These are phyloP conservation scores for Phytophthora aleatoria DNA, from an alignment of 352 stramenopile genomes.

Conservation along the genomic window DNA sequence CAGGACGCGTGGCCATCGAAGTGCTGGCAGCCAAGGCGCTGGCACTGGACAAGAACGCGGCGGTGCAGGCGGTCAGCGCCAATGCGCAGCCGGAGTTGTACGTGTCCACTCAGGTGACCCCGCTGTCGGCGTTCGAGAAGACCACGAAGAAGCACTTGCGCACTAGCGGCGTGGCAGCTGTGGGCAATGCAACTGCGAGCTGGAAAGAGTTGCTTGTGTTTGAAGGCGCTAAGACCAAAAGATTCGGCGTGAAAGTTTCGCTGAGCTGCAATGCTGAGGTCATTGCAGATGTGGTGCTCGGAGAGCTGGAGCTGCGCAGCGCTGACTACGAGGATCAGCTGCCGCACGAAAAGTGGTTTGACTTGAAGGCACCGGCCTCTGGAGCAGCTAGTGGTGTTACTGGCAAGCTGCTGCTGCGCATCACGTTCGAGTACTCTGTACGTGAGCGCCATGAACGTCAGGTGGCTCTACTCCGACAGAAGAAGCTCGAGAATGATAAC, in stretches of 20 bases:
- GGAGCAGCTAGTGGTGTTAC: slow-evolving; percentile 21
- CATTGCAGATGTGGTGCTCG: slow-evolving; percentile 72
- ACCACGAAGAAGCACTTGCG: slow-evolving; percentile 71
- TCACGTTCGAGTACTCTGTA: slow-evolving; percentile 67
- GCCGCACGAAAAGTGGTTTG: slow-evolving; percentile 57
- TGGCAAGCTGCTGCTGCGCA: slow-evolving; percentile 56
- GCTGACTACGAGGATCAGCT: slow-evolving; percentile 61
- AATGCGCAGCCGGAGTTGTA: slow-evolving; percentile 50
- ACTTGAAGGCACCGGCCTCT: slow-evolving; percentile 49
- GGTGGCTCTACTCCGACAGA: slow-evolving; percentile 45
- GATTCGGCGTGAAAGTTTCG: slow-evolving; percentile 67
- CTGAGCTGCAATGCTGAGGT: slow-evolving; percentile 61
- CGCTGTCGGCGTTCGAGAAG: slow-evolving; percentile 69
- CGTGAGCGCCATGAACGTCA: slow-evolving; percentile 45
- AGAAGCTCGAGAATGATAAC: slow-evolving; percentile 74
- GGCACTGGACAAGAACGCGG: slow-evolving; percentile 31
- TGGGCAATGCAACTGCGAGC: slow-evolving; percentile 26
- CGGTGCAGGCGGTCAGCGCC: slow-evolving; percentile 31
- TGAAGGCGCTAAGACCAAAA: slow-evolving; percentile 70
- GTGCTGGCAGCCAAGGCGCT: slow-evolving; percentile 53
- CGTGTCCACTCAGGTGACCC: slow-evolving; percentile 65
- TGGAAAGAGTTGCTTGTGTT: slow-evolving; percentile 66
- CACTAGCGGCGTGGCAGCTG: slow-evolving; percentile 33
- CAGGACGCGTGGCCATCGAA: slow-evolving; percentile 53
- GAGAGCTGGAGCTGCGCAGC: slow-evolving; percentile 65